Evolutionary conservation across 768 basidiomycete species (phyloP).

Genomic region (Rickenella mellea): DNA sequence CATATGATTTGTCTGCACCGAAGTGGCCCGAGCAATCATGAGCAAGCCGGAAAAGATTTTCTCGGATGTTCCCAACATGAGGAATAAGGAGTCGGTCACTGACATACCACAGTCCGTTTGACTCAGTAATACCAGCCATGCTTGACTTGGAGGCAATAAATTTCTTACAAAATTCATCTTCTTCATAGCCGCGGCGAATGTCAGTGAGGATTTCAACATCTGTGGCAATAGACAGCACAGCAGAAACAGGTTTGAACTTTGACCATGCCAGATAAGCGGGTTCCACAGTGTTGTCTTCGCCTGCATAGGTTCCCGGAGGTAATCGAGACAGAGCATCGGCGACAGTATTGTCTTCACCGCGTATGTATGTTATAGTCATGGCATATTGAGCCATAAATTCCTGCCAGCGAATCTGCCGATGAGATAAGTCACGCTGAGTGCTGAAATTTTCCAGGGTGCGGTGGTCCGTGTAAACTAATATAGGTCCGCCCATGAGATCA

Average conservation of each 20-base stretch:
- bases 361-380: constrained; percentile 8
- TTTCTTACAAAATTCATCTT: constrained; percentile 6
- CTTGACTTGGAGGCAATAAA: background rate
- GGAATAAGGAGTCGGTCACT: constrained; percentile 15
- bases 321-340: constrained; percentile 30
- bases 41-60: constrained; percentile 6
- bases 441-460: constrained; percentile 24
- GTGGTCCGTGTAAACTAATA: constrained; percentile 27
- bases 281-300: constrained; percentile 3
- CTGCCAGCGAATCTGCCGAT: constrained; percentile 13
- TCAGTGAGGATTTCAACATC: background rate
- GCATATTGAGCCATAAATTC: constrained; percentile 9
- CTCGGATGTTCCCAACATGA: background rate
- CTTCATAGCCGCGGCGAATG: constrained; percentile 3
- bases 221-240: background rate
- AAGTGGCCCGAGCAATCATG: constrained; percentile 11
- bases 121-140: background rate
- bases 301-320: constrained; percentile 3
- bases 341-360: constrained; percentile 22
- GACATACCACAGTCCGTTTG: constrained; percentile 11
- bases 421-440: constrained; percentile 22
- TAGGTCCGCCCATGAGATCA: constrained; percentile 14
- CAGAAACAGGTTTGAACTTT: background rate
- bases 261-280: background rate
- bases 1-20: constrained; percentile 9